Evolutionary conservation across 2,329 filamentous ascomycete genomes (phyloP).

Genomic region (Myotisia sp.): DNA sequence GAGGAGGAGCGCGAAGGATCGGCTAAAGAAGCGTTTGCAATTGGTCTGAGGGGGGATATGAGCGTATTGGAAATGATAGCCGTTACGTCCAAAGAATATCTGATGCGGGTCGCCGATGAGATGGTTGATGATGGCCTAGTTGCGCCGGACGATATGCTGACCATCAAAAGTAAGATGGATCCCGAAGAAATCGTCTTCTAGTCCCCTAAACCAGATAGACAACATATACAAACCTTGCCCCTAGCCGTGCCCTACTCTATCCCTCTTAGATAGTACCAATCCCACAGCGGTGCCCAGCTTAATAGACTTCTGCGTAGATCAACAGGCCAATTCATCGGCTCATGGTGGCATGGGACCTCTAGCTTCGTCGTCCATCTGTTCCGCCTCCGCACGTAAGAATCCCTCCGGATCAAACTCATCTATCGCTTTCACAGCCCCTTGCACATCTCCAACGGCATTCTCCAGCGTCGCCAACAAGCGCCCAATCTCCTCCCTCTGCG

Average conservation of each 20-base stretch:
- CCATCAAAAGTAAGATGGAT: slow-evolving; percentile 7
- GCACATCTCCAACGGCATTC: slow-evolving; percentile 42
- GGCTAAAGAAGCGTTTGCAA: slow-evolving; percentile 36
- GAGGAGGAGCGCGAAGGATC: slow-evolving; percentile 33
- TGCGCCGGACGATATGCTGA: slow-evolving; percentile 15
- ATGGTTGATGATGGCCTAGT: slow-evolving; percentile 41
- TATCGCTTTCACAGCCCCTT: slow-evolving; percentile 34
- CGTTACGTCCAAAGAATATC: slow-evolving; percentile 22
- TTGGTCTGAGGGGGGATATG: slow-evolving; percentile 30
- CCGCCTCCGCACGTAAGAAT: slow-evolving; percentile 27
- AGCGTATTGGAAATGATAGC: slow-evolving; percentile 27
- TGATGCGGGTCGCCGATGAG: slow-evolving; percentile 33
- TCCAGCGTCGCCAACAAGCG: slow-evolving; percentile 41
- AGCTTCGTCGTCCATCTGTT: slow-evolving; percentile 32
- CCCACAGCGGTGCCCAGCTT: too few species aligned
- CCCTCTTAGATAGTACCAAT: too few species aligned
- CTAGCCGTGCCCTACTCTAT: too few species aligned
- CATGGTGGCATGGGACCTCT: slow-evolving; percentile 19
- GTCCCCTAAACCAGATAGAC: background rate
- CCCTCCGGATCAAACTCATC: slow-evolving; percentile 25
- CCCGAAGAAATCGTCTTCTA: slow-evolving; percentile 14
- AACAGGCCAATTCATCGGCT: slow-evolving; percentile 7
- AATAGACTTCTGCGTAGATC: background rate
- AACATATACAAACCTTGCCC: background rate
- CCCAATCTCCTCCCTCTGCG: slow-evolving; percentile 45